phyloP scores from a whole-genome alignment of 2,329 filamentous ascomycete species.

The Epichloe elymi region DNA sequence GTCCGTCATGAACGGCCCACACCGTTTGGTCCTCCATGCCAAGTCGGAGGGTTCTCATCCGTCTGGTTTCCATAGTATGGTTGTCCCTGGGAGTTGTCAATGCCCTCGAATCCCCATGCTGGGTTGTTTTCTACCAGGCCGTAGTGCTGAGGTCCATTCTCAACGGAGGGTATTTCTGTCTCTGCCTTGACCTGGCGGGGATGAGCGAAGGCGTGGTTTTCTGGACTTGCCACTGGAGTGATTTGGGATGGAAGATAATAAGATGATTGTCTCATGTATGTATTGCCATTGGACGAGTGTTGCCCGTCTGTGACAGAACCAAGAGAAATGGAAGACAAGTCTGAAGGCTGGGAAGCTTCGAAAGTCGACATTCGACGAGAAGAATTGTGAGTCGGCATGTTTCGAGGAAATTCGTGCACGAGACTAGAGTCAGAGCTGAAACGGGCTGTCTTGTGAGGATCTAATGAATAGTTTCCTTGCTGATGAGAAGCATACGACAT shows the following conservation, averaged over 20 bases:
- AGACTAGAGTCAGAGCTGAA: constrained; percentile 9
- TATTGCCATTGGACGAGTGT: constrained; percentile 5
- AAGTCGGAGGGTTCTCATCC: constrained; percentile 2
- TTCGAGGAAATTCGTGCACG: constrained; percentile 12
- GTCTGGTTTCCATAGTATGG: constrained; percentile 6
- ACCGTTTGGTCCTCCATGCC: constrained; percentile 4
- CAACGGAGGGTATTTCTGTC: constrained; percentile 5
- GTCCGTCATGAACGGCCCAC: background rate
- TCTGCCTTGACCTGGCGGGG: constrained; percentile 10
- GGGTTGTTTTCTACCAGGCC: constrained; percentile 7
- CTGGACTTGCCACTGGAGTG: constrained; percentile 6
- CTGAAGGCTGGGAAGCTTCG: constrained; percentile 8
- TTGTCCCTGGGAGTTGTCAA: constrained; percentile 8
- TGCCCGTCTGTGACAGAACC: constrained; percentile 5
- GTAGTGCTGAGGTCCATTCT: constrained; percentile 9
- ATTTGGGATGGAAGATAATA: constrained; percentile 10
- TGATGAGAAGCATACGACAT: constrained; percentile 3
- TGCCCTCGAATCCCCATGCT: constrained; percentile 8
- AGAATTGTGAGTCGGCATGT: constrained; percentile 12
- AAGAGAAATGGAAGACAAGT: constrained; percentile 7
- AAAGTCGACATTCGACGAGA: constrained; percentile 11
- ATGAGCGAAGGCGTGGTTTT: constrained; percentile 9
- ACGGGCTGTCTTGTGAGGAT: constrained; percentile 6
- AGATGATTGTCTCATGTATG: constrained; percentile 3
- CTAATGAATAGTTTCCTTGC: constrained; percentile 12